Percentiles rank a stretch among this genome's conserved stretches.
Conservation (phyloP, 129 eudicot species). For the Flaveria brownii region DNA sequence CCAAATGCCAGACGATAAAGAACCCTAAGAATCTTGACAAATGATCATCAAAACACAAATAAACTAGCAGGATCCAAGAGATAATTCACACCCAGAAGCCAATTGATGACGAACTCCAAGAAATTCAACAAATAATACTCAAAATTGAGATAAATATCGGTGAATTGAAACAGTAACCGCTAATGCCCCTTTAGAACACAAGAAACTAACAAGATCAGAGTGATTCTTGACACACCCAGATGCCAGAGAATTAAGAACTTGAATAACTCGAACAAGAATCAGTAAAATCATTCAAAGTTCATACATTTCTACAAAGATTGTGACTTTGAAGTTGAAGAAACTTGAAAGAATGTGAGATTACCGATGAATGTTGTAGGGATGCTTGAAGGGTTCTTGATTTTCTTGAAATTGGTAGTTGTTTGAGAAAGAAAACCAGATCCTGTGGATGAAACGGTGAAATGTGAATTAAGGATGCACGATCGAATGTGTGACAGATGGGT, state of each 20-base stretch:
- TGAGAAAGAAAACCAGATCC: conserved; percentile 26
- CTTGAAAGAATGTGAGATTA: conserved; percentile 2
- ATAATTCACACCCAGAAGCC: conserved; percentile 12
- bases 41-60: background rate
- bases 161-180: background rate
- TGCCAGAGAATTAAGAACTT: background rate
- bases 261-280: background rate
- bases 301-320: too few relatives aligned
- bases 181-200: background rate
- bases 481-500: conserved; percentile 37
- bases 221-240: conserved; percentile 14
- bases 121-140: conserved; percentile 19
- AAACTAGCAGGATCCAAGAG: conserved; percentile 20
- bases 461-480: conserved; percentile 24
- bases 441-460: conserved; percentile 18
- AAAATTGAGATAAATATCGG: conserved; percentile 16
- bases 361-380: conserved; percentile 26
- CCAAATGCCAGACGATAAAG: background rate
- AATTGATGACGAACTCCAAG: conserved; percentile 4
- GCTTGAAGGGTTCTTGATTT: background rate
- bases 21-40: background rate
- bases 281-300: conserved; percentile 5
- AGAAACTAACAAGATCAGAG: conserved; percentile 9
- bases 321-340: conserved; percentile 19
- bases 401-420: conserved; percentile 8